These are phyloP conservation scores for Pichia sp. DNA, from an alignment of 1,139 yeast genomes.

Conservation along the genomic window DNA sequence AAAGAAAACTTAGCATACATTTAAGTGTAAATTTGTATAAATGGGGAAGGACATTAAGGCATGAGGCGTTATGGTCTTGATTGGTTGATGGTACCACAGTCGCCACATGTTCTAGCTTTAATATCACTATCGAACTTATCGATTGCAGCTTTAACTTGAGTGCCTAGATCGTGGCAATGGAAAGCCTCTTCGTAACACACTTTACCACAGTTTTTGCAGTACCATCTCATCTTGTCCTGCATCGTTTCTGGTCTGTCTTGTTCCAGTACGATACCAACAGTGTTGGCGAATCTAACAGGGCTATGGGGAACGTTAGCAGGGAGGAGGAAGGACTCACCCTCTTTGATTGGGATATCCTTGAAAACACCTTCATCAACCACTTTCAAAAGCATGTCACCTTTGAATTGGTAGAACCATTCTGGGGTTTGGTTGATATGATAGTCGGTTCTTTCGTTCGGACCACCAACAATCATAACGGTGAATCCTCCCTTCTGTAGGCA, in stretches of 20 bases:
- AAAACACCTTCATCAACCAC: slow-evolving; percentile 83
- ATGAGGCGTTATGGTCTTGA: slow-evolving; percentile 45
- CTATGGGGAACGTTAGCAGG: slow-evolving; percentile 87
- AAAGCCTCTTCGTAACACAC: slow-evolving; percentile 67
- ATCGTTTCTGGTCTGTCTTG: slow-evolving; percentile 78
- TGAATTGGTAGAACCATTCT: slow-evolving; percentile 84
- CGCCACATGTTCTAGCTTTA: slow-evolving; percentile 63
- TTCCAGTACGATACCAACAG: slow-evolving; percentile 91
- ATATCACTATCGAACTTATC: slow-evolving; percentile 60
- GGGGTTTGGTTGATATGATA: slow-evolving; percentile 93
- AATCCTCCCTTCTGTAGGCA: slow-evolving; percentile 90
- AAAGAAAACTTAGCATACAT: neutral
- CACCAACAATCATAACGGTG: slow-evolving; percentile 92
- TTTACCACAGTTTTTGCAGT: slow-evolving; percentile 64
- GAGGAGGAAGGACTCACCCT: slow-evolving; percentile 82
- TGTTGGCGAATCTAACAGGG: slow-evolving; percentile 80
- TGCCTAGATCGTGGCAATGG: slow-evolving; percentile 77
- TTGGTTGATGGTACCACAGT: slow-evolving; percentile 69
- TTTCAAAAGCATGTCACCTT: slow-evolving; percentile 78
- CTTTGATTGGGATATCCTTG: slow-evolving; percentile 67
- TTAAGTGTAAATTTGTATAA: neutral
- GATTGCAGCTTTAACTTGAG: slow-evolving; percentile 85
- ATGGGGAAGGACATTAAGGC: slow-evolving; percentile 7
- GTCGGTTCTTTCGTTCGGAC: slow-evolving; percentile 91
- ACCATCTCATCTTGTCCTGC: slow-evolving; percentile 58